Percentiles rank a stretch among this genome's conserved stretches.
Conservation (phyloP, 306 rosid species). For the Begonia peltatifolia region DNA sequence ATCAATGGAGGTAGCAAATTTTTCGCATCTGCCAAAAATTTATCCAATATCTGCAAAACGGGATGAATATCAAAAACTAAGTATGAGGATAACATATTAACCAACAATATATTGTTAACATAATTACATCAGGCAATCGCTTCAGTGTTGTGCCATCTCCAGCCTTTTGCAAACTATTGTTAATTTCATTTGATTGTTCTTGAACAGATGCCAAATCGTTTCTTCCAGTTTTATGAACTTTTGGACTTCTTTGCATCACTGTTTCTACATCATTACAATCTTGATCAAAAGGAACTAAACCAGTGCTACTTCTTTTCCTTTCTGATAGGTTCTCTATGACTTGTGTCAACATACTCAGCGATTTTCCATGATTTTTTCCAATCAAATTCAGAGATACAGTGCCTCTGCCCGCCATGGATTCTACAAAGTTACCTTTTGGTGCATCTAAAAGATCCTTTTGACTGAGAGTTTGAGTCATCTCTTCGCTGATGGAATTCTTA, state of each 20-base stretch:
- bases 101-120: not conserved
- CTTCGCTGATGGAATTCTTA: constrained; percentile 18
- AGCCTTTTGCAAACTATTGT: constrained; percentile 22
- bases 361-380: constrained; percentile 11
- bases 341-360: constrained; percentile 20
- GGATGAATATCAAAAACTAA: constrained; percentile 9
- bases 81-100: not conserved
- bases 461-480: constrained; percentile 18
- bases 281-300: constrained; percentile 17
- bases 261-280: constrained; percentile 16
- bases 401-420: not conserved
- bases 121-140: constrained; percentile 39
- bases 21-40: constrained; percentile 28
- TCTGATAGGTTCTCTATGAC: constrained; percentile 27
- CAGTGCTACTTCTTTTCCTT: constrained; percentile 40
- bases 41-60: constrained; percentile 43
- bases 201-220: constrained; percentile 14
- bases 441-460: constrained; percentile 16
- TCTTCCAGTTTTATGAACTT: constrained; percentile 23
- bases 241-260: constrained; percentile 22
- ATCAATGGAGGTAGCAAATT: constrained; percentile 47
- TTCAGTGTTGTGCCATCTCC: constrained; percentile 21
- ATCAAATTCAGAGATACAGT: constrained; percentile 20
- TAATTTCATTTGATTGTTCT: constrained; percentile 14
- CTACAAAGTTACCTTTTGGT: constrained; percentile 8